A percentile compares a stretch with the other conserved stretches of the same genome.
These are phyloP conservation scores for Solanum clarkiae DNA, from an alignment of 257 asterid genomes.

Conservation along the genomic window DNA sequence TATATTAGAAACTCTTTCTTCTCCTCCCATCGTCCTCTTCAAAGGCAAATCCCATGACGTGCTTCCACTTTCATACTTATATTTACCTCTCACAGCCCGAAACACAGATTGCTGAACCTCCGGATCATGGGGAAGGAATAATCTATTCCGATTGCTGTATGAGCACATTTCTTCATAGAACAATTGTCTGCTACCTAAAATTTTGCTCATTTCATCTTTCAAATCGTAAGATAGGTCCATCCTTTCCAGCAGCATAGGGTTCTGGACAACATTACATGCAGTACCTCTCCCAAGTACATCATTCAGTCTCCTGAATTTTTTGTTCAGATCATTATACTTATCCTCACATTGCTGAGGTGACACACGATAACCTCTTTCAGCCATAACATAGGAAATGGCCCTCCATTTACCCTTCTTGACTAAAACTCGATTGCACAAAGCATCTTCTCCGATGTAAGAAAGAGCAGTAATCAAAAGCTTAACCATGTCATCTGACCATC, in stretches of 20 bases:
- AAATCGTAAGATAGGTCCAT: constrained; percentile 13
- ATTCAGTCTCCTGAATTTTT: constrained; percentile 33
- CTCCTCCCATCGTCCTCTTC: constrained; percentile 18
- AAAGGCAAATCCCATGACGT: not conserved
- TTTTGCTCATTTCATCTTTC: constrained; percentile 25
- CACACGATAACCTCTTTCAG: constrained; percentile 30
- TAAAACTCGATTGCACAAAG: not conserved
- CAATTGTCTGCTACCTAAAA: constrained; percentile 32
- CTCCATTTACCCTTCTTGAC: constrained; percentile 43
- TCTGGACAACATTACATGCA: constrained; percentile 19
- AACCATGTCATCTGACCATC: constrained; percentile 52
- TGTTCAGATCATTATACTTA: constrained; percentile 42
- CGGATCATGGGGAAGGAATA: constrained; percentile 22
- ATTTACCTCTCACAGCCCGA: constrained; percentile 19
- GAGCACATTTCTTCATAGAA: constrained; percentile 38
- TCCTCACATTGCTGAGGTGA: constrained; percentile 65
- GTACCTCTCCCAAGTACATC: constrained; percentile 23
- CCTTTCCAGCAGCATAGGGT: constrained; percentile 21
- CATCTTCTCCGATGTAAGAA: constrained; percentile 18
- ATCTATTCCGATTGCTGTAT: constrained; percentile 17
- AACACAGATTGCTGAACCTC: constrained; percentile 9
- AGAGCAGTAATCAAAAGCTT: constrained; percentile 34
- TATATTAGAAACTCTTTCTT: not conserved
- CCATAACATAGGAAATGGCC: constrained; percentile 28
- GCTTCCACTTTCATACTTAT: not conserved